A percentile compares a stretch with the other conserved stretches of the same genome.
These are phyloP conservation scores for Thermothielavioides terrestris DNA, from an alignment of 495 filamentous ascomycete species.

Conservation along the genomic window DNA sequence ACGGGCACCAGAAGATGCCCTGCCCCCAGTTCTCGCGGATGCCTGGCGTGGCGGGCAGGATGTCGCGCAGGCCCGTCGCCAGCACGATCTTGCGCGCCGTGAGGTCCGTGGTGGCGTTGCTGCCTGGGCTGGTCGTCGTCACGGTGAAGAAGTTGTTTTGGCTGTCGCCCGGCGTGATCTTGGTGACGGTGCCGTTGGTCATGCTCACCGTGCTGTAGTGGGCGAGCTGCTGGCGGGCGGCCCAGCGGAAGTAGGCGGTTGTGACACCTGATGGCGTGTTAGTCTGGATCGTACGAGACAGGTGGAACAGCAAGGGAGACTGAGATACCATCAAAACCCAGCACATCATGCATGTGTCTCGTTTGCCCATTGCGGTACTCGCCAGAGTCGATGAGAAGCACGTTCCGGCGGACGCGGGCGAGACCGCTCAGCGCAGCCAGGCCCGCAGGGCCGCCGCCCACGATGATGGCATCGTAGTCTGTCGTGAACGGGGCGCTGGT, in stretches of 20 bases:
- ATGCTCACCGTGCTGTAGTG: conserved; percentile 41
- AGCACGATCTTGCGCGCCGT: conserved; percentile 47
- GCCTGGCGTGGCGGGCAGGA: conserved; percentile 46
- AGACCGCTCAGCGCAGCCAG: conserved; percentile 46
- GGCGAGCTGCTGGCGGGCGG: conserved; percentile 44
- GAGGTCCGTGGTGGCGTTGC: conserved; percentile 10
- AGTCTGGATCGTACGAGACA: background rate
- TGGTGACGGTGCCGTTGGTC: conserved; percentile 43
- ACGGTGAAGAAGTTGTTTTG: conserved; percentile 40
- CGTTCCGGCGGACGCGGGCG: conserved; percentile 43
- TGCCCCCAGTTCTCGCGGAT: conserved; percentile 45
- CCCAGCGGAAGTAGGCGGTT: conserved; percentile 42
- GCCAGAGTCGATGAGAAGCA: conserved; percentile 47
- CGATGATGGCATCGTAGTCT: conserved; percentile 28
- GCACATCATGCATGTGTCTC: conserved; percentile 50
- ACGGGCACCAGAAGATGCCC: conserved; percentile 54
- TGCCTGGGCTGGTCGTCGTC: background rate
- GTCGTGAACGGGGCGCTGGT: background rate
- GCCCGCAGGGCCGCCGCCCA: conserved; percentile 31
- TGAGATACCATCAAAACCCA: conserved; percentile 51
- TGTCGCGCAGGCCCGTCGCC: conserved; percentile 46
- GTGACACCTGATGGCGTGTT: conserved; percentile 34
- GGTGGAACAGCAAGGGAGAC: background rate
- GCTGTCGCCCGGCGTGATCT: conserved; percentile 30
- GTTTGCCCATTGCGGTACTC: conserved; percentile 49